Conservation (phyloP, 352 stramenopile species). For the Blastocystis sp. region DNA sequence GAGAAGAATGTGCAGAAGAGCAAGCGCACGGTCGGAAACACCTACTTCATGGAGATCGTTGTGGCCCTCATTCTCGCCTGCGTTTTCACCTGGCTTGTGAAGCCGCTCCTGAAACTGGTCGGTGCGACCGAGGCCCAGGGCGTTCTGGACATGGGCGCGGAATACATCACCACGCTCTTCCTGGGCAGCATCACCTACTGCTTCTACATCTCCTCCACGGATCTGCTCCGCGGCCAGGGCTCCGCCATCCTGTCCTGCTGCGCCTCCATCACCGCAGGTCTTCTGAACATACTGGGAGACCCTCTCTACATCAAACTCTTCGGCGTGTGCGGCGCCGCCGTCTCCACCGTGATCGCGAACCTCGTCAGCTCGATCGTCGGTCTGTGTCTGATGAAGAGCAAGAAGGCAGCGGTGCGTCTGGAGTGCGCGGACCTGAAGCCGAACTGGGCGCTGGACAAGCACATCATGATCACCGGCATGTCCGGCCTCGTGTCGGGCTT, state of each 20-base stretch:
- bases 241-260: slow-evolving; percentile 44
- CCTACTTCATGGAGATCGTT: slow-evolving; percentile 57
- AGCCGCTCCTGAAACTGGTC: slow-evolving; percentile 37
- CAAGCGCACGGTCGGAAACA: slow-evolving; percentile 39
- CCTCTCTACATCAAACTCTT: slow-evolving; percentile 62
- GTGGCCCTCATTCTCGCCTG: slow-evolving; percentile 16
- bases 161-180: slow-evolving; percentile 35
- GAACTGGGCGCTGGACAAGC: neutral
- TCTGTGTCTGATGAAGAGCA: slow-evolving; percentile 11
- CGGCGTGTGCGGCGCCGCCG: slow-evolving; percentile 29
- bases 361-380: slow-evolving; percentile 31
- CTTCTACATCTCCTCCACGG: slow-evolving; percentile 29
- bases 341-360: slow-evolving; percentile 51
- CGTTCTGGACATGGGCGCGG: neutral
- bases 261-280: slow-evolving; percentile 30
- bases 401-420: slow-evolving; percentile 22
- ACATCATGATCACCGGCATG: slow-evolving; percentile 37
- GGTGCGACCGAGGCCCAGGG: neutral
- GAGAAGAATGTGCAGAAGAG: slow-evolving; percentile 53
- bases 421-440: slow-evolving; percentile 20
- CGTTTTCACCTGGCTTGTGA: slow-evolving; percentile 8
- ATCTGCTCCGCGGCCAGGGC: slow-evolving; percentile 65
- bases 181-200: slow-evolving; percentile 50
- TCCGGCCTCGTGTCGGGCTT: slow-evolving; percentile 48
- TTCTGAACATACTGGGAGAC: slow-evolving; percentile 59